Evolutionary conservation across 2,329 filamentous ascomycete species (phyloP).

Genomic region (Pyrenophora teres): DNA sequence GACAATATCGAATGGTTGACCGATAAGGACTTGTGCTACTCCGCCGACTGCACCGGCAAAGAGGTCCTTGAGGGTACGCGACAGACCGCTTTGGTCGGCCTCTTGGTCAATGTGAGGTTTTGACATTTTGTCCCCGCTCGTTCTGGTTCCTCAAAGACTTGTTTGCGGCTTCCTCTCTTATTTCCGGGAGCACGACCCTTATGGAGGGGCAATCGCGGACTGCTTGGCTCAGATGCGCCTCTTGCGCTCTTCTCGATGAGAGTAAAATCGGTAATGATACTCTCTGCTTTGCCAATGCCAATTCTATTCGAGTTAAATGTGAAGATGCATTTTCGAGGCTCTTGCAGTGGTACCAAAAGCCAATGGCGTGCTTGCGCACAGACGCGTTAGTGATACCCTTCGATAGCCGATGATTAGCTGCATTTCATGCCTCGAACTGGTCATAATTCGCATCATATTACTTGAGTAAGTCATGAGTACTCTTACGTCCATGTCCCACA

Average conservation of each 20-base stretch:
- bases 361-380: conserved; percentile 33
- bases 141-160: conserved; percentile 3
- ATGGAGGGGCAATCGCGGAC: conserved; percentile 11
- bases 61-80: conserved; percentile 76
- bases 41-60: conserved; percentile 89
- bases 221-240: background rate
- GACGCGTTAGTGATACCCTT: conserved; percentile 18
- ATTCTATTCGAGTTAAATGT: background rate
- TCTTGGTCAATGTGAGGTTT: conserved; percentile 49
- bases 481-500: too few species aligned
- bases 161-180: conserved; percentile 11
- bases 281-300: too few species aligned
- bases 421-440: conserved; percentile 19
- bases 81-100: conserved; percentile 41
- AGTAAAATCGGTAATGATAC: background rate
- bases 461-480: background rate
- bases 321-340: background rate
- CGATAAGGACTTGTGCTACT: conserved; percentile 89
- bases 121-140: conserved; percentile 23
- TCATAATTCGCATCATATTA: conserved; percentile 13
- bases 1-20: conserved; percentile 71
- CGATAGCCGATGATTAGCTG: conserved; percentile 19
- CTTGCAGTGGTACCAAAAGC: conserved; percentile 4
- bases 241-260: background rate
- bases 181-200: conserved; percentile 14